Conservation (phyloP, 1,284 basidiomycete genomes). For the Ceratobasidium sp. region DNA sequence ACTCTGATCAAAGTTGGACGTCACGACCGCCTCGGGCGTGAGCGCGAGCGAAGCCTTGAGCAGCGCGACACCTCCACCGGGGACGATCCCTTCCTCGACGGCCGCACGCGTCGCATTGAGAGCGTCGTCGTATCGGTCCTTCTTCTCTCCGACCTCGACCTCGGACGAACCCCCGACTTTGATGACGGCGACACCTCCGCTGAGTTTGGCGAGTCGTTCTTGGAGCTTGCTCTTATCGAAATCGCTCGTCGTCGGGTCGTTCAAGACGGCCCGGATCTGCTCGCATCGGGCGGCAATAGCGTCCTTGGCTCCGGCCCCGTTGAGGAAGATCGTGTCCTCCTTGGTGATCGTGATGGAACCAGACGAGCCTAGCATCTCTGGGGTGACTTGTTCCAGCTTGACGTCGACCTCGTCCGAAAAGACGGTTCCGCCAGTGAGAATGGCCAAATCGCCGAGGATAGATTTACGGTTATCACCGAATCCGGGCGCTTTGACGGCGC, state of each 20-base stretch:
- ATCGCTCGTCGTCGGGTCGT: conserved; percentile 86
- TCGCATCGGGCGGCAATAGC: conserved; percentile 90
- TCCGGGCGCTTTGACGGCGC: conserved; percentile 95
- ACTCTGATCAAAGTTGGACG: conserved; percentile 96
- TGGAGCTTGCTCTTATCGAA: conserved; percentile 96
- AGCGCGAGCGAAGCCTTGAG: conserved; percentile 89
- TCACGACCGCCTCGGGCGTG: conserved; percentile 69
- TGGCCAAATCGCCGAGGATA: conserved; percentile 95
- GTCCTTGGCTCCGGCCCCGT: conserved; percentile 89
- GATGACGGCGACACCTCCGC: conserved; percentile 97
- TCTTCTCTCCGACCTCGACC: conserved; percentile 99
- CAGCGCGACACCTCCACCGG: conserved; percentile 91
- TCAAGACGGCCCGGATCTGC: conserved; percentile 88
- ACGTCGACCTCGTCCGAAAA: conserved; percentile 98
- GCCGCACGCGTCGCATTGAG: conserved; percentile 97
- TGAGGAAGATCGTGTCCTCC: conserved; percentile 97
- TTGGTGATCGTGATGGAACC: conserved; percentile 96
- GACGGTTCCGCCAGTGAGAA: conserved; percentile 96
- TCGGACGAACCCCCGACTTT: conserved; percentile 94
- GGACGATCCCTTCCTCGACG: conserved; percentile 97
- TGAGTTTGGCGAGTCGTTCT: conserved; percentile 95
- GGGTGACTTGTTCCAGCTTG: conserved; percentile 92
- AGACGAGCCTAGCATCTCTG: conserved; percentile 90
- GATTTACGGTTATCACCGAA: conserved; percentile 99
- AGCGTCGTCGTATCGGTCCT: conserved; percentile 98